Base-by-base conservation (phyloP, 306 rosid species). In the Ochetophila trinervis region DNA sequence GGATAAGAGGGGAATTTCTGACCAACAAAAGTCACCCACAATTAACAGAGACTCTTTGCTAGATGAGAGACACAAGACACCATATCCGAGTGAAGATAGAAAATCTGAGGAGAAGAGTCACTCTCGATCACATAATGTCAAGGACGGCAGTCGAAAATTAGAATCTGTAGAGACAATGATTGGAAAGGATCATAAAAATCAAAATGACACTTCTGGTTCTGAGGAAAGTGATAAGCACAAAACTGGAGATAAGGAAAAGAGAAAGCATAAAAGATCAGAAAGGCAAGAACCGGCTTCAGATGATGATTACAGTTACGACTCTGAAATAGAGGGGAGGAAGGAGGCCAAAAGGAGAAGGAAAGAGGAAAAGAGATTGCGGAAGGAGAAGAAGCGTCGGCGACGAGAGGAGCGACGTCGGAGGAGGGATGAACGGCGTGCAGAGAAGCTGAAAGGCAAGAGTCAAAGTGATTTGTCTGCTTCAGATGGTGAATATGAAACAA, bases 361-460 rank as follows among this genome's bases (percentile, higher is more conserved):
- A 76, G 99, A 94, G 71, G 95, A 90, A 81, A 87, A 81, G 79
- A 88, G 74, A 78, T 63, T 75, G 67, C 80, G 96, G 59, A 94
- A 88, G 78, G 97, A 90, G 90, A 88, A 90, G 83, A 90, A 74
- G 77, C 96, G 96, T 32, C 86, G 72, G 61, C 82, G 73, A 49
- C 96, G 95, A 5, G 97, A 87, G 60, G 96, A 90, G 66, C 84
- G 85, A 18, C 82, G 90, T 0, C 95, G 81, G 35, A 83, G 80
- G 76, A 90, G 61, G 81, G 96, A 86, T 67, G 96, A 83, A 52
- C 86, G 96, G 5, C 89, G 80, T 66, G 84, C 85, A 5, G 99
- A 74, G 82, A 94, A 86, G 85, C 83, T 71, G 66, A 94, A 88
- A 72, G 63, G 75, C 75, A 94, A 86, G 88, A 75, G 79, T 66